phyloP scores from a whole-genome alignment of 1,284 basidiomycete genomes.

The Fereydounia khargensis region DNA sequence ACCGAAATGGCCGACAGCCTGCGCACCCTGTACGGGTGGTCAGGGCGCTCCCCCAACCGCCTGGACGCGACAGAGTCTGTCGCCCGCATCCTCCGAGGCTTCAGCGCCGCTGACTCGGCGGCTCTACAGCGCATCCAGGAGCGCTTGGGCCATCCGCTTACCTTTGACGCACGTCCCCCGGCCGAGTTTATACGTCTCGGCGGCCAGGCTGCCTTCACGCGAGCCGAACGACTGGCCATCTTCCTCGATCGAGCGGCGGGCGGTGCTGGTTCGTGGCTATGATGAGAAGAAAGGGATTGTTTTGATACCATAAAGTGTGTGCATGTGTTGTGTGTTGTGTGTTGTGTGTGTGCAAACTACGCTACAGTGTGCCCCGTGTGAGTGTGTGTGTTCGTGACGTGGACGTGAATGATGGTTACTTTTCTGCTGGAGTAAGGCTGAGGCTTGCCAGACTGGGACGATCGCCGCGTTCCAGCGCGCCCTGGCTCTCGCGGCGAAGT shows the following conservation, averaged over 20 bases:
- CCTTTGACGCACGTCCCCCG: slow-evolving; percentile 2
- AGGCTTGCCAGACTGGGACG: slow-evolving; percentile 17
- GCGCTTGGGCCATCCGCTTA: neutral
- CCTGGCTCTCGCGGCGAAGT: slow-evolving; percentile 26
- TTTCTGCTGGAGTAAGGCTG: slow-evolving; percentile 20
- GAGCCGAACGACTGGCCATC: neutral
- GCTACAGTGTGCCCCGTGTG: no score
- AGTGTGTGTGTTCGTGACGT: no score
- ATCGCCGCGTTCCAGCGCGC: slow-evolving; percentile 26
- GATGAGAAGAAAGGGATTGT: no score
- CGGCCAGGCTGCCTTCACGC: neutral
- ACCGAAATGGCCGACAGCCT: no score
- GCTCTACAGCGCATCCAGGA: neutral
- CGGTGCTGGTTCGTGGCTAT: neutral
- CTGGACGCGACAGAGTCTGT: no score
- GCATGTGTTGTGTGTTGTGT: no score
- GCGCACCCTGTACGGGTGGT: no score
- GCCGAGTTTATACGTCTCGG: slow-evolving; percentile 1
- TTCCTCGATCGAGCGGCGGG: neutral
- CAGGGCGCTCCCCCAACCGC: no score
- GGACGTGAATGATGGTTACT: no score
- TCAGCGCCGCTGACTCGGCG: slow-evolving; percentile 1
- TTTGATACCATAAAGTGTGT: no score
- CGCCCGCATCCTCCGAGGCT: slow-evolving; percentile 4
- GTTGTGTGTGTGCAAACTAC: slow-evolving; percentile 1